A percentile compares a stretch with the other conserved stretches of the same genome.
phyloP scores from a whole-genome alignment of 73 alveolate genomes.

The Uronychia binucleata region DNA sequence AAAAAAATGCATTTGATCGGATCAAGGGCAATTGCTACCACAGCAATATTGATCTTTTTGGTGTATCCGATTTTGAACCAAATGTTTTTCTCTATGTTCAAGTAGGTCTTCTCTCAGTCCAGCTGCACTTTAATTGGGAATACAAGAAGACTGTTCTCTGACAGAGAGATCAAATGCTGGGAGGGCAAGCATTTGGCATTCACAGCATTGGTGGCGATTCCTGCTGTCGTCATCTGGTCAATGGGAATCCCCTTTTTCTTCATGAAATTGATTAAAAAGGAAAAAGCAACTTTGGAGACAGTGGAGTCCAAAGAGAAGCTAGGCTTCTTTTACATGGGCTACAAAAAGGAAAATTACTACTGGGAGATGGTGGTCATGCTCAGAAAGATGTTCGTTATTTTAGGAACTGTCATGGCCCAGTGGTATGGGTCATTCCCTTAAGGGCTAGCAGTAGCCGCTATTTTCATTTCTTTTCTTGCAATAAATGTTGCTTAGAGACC shows the following conservation, averaged over 20 bases:
- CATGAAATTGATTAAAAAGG: slow-evolving; percentile 18
- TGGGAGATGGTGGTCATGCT: slow-evolving; percentile 71
- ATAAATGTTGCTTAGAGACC: slow-evolving; percentile 30
- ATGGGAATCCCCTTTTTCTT: slow-evolving; percentile 64
- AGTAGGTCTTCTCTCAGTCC: neutral
- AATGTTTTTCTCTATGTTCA: neutral
- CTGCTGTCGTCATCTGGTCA: slow-evolving; percentile 63
- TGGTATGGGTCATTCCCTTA: slow-evolving; percentile 33
- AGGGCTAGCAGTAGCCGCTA: slow-evolving; percentile 46
- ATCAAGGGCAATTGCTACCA: neutral
- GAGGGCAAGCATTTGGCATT: slow-evolving; percentile 18
- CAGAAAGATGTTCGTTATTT: slow-evolving; percentile 48
- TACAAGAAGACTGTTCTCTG: slow-evolving; percentile 30
- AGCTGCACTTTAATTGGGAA: neutral
- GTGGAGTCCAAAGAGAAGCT: slow-evolving; percentile 45
- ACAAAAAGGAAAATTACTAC: slow-evolving; percentile 56
- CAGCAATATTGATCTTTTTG: neutral
- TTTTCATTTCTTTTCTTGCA: slow-evolving; percentile 29
- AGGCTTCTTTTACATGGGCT: slow-evolving; percentile 75
- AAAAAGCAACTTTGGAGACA: slow-evolving; percentile 15
- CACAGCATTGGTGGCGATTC: slow-evolving; percentile 48
- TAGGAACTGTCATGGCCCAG: slow-evolving; percentile 40
- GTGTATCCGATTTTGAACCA: neutral
- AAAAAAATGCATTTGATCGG: neutral
- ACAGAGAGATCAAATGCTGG: slow-evolving; percentile 61